Evolutionary conservation across 2,329 filamentous ascomycete genomes (phyloP).

Genomic region (Diaporthe longicolla): DNA sequence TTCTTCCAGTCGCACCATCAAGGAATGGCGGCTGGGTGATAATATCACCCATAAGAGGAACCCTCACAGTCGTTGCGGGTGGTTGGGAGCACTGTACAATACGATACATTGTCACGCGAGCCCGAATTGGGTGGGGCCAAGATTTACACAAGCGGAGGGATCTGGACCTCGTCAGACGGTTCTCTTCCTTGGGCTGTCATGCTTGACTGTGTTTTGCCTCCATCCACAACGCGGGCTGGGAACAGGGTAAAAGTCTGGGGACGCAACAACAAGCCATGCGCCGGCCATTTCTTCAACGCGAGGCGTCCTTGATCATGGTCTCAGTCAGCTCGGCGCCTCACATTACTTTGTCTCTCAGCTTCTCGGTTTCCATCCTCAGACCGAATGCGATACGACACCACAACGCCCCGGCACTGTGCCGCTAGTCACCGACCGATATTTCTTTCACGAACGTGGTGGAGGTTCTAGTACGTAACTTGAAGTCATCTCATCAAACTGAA

Average conservation of each 20-base stretch:
- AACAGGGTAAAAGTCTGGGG: background rate
- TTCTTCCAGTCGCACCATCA: slow-evolving; percentile 26
- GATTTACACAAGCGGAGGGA: slow-evolving; percentile 18
- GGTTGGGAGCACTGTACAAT: slow-evolving; percentile 27
- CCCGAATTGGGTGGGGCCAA: slow-evolving; percentile 4
- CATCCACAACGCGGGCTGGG: background rate
- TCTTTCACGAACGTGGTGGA: slow-evolving; percentile 24
- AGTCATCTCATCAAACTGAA: slow-evolving; percentile 37
- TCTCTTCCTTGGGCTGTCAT: background rate
- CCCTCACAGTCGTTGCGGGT: background rate
- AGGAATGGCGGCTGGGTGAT: slow-evolving; percentile 20
- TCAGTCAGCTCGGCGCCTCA: background rate
- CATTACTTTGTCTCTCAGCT: background rate
- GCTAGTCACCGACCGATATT: slow-evolving; percentile 16
- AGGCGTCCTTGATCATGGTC: background rate
- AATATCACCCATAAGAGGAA: slow-evolving; percentile 25
- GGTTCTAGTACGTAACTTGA: slow-evolving; percentile 32
- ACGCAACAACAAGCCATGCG: slow-evolving; percentile 8
- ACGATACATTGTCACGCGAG: slow-evolving; percentile 11
- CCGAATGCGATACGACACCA: slow-evolving; percentile 7
- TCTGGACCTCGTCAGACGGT: slow-evolving; percentile 3
- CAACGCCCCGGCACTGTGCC: slow-evolving; percentile 25
- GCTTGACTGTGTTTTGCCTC: background rate
- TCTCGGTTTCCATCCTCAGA: background rate
- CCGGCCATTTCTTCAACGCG: background rate